Conservation (phyloP, 768 basidiomycete species). For the Tylopilus vinaceipallidus region DNA sequence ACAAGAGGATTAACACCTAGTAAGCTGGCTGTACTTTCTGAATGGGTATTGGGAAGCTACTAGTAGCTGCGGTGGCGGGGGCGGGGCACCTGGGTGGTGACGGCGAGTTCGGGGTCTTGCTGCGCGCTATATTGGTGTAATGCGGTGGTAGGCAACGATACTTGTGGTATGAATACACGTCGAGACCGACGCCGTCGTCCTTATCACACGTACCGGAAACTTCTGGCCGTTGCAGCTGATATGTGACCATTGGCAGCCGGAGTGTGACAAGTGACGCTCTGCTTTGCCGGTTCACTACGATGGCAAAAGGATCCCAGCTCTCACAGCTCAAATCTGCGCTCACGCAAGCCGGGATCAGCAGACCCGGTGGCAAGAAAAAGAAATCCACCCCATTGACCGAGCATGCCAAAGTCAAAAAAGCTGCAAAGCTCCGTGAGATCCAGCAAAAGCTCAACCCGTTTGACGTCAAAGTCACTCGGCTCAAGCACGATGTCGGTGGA, state of each 20-base stretch:
- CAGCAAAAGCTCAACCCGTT: conserved; percentile 89
- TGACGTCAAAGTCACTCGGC: conserved; percentile 87
- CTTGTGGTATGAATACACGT: neutral
- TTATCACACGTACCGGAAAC: neutral
- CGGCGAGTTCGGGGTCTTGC: neutral
- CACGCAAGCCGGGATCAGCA: conserved; percentile 72
- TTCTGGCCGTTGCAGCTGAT: too few species aligned
- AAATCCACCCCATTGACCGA: conserved; percentile 57
- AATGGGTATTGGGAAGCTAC: conserved; percentile 5
- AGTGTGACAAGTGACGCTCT: conserved; percentile 5
- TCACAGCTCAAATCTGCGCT: conserved; percentile 87
- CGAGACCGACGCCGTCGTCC: neutral
- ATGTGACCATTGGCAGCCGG: too few species aligned
- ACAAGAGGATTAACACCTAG: neutral
- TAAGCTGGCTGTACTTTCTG: neutral
- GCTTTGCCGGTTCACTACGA: neutral
- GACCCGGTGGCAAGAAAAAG: conserved; percentile 63
- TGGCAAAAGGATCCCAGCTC: conserved; percentile 82
- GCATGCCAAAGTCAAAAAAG: conserved; percentile 79
- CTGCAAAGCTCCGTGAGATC: conserved; percentile 79
- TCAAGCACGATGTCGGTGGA: conserved; percentile 92
- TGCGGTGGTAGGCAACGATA: neutral
- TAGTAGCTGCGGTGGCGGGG: neutral
- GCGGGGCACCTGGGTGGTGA: neutral
- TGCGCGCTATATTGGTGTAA: neutral